A percentile compares a stretch with the other conserved stretches of the same genome.
phyloP scores from a whole-genome alignment of 2,329 filamentous ascomycete species.

The Allantophomopsis lycopodina region DNA sequence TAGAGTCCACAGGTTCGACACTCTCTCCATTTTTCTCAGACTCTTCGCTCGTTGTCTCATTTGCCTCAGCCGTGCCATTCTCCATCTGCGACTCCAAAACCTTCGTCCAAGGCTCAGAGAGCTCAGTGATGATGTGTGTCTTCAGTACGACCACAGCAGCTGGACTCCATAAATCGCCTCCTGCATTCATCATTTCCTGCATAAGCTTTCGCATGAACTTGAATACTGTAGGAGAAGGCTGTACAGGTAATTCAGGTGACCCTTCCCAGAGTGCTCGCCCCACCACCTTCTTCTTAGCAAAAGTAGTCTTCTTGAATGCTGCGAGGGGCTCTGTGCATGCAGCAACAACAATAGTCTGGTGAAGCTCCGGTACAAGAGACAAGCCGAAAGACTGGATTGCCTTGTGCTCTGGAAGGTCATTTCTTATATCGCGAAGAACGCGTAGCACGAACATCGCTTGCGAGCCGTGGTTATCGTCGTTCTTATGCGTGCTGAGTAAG shows the following conservation, averaged over 20 bases:
- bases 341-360: conserved; percentile 41
- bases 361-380: conserved; percentile 47
- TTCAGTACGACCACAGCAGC: conserved; percentile 52
- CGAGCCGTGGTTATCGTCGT: conserved; percentile 31
- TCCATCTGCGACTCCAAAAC: conserved; percentile 8
- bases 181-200: conserved; percentile 52
- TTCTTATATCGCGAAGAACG: conserved; percentile 59
- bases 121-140: conserved; percentile 30
- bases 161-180: conserved; percentile 71
- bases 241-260: conserved; percentile 56
- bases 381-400: conserved; percentile 41
- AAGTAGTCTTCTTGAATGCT: conserved; percentile 26
- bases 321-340: conserved; percentile 36
- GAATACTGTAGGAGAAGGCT: conserved; percentile 66
- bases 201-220: conserved; percentile 54
- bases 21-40: not conserved
- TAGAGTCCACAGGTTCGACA: not conserved
- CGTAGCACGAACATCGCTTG: conserved; percentile 58
- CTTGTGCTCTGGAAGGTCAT: conserved; percentile 42
- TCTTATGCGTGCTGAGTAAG: conserved; percentile 32
- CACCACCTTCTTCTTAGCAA: conserved; percentile 33
- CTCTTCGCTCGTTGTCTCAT: conserved; percentile 1
- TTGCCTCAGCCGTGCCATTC: conserved; percentile 6
- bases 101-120: conserved; percentile 28
- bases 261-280: conserved; percentile 72